These are phyloP conservation scores for Lasiosphaeria hispida DNA, from an alignment of 495 filamentous ascomycete genomes.

Conservation along the genomic window DNA sequence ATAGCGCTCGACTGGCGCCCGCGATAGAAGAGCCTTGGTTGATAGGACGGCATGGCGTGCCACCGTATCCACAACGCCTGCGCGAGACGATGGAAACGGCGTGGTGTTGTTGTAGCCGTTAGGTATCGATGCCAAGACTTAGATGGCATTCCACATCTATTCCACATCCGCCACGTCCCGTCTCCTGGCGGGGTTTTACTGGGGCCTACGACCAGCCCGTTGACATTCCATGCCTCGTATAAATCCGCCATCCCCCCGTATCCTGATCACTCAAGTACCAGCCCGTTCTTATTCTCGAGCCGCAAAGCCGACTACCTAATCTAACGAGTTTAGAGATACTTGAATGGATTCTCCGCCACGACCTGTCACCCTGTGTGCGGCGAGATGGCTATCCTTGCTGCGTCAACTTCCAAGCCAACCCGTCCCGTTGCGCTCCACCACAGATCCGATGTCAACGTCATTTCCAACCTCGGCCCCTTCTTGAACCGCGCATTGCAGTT, in stretches of 20 bases:
- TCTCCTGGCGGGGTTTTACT: neutral
- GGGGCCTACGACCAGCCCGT: neutral
- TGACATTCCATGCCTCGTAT: neutral
- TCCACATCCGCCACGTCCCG: neutral
- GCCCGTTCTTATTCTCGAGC: too few species aligned
- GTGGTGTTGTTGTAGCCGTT: constrained; percentile 10
- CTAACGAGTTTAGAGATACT: neutral
- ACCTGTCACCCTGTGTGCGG: neutral
- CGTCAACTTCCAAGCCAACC: constrained; percentile 29
- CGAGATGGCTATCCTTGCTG: constrained; percentile 32
- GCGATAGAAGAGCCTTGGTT: constrained; percentile 9
- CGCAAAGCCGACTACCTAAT: neutral
- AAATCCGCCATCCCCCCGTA: neutral
- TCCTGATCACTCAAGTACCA: too few species aligned
- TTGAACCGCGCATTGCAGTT: constrained; percentile 30
- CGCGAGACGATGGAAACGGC: constrained; percentile 2
- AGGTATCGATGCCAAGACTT: constrained; percentile 5
- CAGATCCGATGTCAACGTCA: constrained; percentile 21
- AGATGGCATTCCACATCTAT: neutral
- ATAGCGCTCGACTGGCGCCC: neutral
- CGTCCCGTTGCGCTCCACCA: constrained; percentile 16
- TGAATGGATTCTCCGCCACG: neutral
- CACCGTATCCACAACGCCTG: neutral
- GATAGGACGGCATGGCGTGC: neutral
- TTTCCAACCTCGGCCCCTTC: constrained; percentile 24